A percentile compares a stretch with the other conserved stretches of the same genome.
Evolutionary conservation across 202 grass and related monocot species (phyloP).

Genomic region (Schoenoplectus tabernaemontani): DNA sequence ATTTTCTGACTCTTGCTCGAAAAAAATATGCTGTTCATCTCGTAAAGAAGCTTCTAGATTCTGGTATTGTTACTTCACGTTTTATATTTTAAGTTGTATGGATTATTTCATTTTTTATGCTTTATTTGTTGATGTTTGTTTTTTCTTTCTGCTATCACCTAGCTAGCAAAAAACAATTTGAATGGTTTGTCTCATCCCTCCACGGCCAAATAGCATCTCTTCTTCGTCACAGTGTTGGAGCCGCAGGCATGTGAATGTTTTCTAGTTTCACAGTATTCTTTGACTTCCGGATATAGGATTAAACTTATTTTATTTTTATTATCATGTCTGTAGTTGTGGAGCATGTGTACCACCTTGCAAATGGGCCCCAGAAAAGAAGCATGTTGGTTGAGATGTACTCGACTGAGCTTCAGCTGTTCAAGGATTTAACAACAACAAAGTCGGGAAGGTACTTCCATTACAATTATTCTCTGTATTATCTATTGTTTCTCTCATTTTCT

Average conservation of each 20-base stretch:
- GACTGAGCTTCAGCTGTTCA: constrained; percentile 85
- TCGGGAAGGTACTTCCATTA: constrained; percentile 38
- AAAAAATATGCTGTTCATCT: constrained; percentile 90
- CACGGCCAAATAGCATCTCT: constrained; percentile 70
- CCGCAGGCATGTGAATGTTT: constrained; percentile 59
- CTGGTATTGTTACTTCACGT: constrained; percentile 36
- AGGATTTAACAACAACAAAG: constrained; percentile 61
- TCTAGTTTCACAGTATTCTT: not conserved
- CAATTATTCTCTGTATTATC: not conserved
- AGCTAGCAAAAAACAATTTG: constrained; percentile 85
- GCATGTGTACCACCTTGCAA: constrained; percentile 53
- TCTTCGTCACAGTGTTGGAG: constrained; percentile 68
- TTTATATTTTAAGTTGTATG: not conserved
- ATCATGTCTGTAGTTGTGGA: constrained; percentile 56
- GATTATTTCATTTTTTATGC: constrained; percentile 15
- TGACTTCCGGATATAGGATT: not conserved
- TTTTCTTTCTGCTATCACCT: constrained; percentile 24
- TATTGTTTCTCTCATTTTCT: not conserved
- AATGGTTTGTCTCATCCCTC: constrained; percentile 72
- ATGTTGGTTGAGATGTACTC: constrained; percentile 86
- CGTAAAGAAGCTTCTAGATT: constrained; percentile 83
- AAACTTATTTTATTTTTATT: constrained; percentile 13
- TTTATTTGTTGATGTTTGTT: constrained; percentile 6
- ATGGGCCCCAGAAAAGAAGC: constrained; percentile 57
- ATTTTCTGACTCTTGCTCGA: constrained; percentile 59